Evolutionary conservation across 371 early-diverging fungal species (phyloP), one percentile per base, ranked within the genome.

Genomic region (Saksenaea oblongispora): DNA sequence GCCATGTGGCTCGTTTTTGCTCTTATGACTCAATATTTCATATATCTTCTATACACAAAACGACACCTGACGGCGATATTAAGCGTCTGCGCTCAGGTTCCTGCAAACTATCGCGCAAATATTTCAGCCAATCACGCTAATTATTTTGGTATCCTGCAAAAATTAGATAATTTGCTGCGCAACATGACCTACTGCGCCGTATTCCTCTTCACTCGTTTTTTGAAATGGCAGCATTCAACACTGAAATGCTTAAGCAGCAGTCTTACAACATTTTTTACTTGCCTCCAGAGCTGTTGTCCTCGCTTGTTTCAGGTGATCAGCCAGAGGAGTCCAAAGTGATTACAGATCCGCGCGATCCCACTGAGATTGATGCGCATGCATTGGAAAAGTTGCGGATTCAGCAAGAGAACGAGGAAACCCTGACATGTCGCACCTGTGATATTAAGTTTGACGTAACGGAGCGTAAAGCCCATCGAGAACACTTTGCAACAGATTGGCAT

Each of bases 401-500:
- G 41, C 55, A 72, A 54, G 72, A 72, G 17, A 37, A 13, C 18
- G 42, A 56, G n/a, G 66, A 58, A 14, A 41, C 17, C 1, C 51
- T 70, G 2, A 90, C 92, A 18, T 95, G 95, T 64, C 80, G 88
- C 27, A 85, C 93, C 9, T 98, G 99, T 78, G 91, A 94, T 60
- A 89, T 93, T 10, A 88, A 89, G 8, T 97, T 98, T 76, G 74
- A 84, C 60, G 71, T 87, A 2, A 34, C 39, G 0, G 71, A 74
- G 17, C 89, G 95, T 9, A 93, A 93, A 37, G 79, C 87, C 54
- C 98, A 97, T 76, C 79, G 98, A 41, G 79, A 80, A 15, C 99
- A 99, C 73, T 95, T 95, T 76, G 87, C 89, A 10, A 89, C 92
- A 11, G 98, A 99, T 79, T 99, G 98, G 98, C 99, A 98, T 74